Evolutionary conservation across 331 rosid genomes (phyloP).

Genomic region (Dryas integrifolia): DNA sequence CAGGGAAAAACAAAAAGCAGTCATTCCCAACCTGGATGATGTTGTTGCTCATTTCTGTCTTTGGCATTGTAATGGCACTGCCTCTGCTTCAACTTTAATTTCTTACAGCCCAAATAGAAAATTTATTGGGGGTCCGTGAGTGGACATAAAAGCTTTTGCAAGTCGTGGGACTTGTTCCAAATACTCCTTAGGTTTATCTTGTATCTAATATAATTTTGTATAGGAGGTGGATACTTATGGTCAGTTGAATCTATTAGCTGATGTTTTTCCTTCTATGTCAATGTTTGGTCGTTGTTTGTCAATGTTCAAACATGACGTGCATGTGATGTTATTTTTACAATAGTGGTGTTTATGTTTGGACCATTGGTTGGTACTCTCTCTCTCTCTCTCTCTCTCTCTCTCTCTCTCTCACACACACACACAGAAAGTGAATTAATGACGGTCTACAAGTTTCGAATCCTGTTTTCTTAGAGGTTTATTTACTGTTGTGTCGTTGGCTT

Average conservation of each 20-base stretch:
- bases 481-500: neutral
- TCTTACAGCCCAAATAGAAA: conserved; percentile 12
- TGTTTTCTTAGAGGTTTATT: neutral
- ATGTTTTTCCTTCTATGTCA: conserved; percentile 39
- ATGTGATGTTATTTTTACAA: conserved; percentile 28
- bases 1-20: conserved; percentile 44
- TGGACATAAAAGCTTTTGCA: conserved; percentile 26
- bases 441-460: too few relatives aligned
- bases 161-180: conserved; percentile 35
- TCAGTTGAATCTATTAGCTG: conserved; percentile 33
- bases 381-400: too few relatives aligned
- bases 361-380: neutral
- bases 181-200: conserved; percentile 39
- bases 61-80: conserved; percentile 89
- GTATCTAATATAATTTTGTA: conserved; percentile 52
- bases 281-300: conserved; percentile 35
- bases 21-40: conserved; percentile 87
- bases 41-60: conserved; percentile 77
- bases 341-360: conserved; percentile 26
- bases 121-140: conserved; percentile 15
- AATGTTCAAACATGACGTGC: conserved; percentile 34
- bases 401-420: too few relatives aligned
- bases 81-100: conserved; percentile 85
- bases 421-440: too few relatives aligned
- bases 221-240: conserved; percentile 44